A percentile compares a stretch with the other conserved stretches of the same genome.
Conservation (phyloP, 2,329 filamentous ascomycete genomes). For the Chlorencoelia australis region DNA sequence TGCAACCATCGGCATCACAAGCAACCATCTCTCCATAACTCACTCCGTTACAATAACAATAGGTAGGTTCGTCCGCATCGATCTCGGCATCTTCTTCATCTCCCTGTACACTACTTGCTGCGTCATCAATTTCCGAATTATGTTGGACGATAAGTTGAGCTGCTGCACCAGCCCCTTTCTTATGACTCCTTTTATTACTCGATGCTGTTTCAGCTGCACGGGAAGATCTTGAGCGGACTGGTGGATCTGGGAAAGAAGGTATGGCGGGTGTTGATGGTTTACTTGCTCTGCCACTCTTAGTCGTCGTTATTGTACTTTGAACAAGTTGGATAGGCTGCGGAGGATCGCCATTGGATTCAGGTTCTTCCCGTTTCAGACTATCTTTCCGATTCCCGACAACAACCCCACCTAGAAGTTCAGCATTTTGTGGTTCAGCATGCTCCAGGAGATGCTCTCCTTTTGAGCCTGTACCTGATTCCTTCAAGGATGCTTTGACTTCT, state of each 20-base stretch:
- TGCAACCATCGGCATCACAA: conserved; percentile 64
- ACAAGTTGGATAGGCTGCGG: conserved; percentile 24
- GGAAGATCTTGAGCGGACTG: conserved; percentile 41
- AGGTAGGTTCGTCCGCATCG: conserved; percentile 61
- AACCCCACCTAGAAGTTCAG: conserved; percentile 19
- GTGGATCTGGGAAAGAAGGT: conserved; percentile 46
- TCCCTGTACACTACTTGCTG: conserved; percentile 33
- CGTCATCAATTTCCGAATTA: conserved; percentile 35
- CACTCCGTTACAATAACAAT: conserved; percentile 71
- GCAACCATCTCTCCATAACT: conserved; percentile 81
- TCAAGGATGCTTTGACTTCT: conserved; percentile 45
- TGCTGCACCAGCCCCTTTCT: conserved; percentile 41
- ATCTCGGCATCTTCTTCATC: conserved; percentile 49
- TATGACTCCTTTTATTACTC: conserved; percentile 44
- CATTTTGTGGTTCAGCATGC: conserved; percentile 27
- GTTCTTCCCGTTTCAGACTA: conserved; percentile 38
- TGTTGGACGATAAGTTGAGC: conserved; percentile 24
- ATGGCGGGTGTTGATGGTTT: conserved; percentile 57
- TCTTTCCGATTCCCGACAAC: conserved; percentile 34
- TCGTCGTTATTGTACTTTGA: conserved; percentile 34
- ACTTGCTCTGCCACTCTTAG: conserved; percentile 55
- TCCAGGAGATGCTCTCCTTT: conserved; percentile 26
- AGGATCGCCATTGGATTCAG: conserved; percentile 36
- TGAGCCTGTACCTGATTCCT: conserved; percentile 32
- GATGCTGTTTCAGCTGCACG: conserved; percentile 28